phyloP scores from a whole-genome alignment of 495 filamentous ascomycete species.

The Aspergillus indologenus region DNA sequence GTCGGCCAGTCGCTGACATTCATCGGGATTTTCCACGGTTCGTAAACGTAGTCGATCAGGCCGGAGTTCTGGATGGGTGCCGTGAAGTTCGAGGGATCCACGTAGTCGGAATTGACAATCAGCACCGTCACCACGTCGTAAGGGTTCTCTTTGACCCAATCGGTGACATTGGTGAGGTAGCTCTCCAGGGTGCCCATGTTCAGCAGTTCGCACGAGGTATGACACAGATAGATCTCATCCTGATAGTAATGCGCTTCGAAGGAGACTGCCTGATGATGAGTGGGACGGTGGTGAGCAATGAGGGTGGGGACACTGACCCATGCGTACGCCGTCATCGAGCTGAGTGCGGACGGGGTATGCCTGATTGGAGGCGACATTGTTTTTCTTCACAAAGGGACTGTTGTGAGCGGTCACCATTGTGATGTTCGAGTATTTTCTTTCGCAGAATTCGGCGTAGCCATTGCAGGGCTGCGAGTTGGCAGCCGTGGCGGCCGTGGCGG shows the following conservation, averaged over 20 bases:
- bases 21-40: slow-evolving; percentile 67
- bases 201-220: slow-evolving; percentile 75
- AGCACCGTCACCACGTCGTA: slow-evolving; percentile 92
- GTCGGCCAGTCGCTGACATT: slow-evolving; percentile 78
- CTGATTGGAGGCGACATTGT: slow-evolving; percentile 79
- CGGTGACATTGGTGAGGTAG: slow-evolving; percentile 64
- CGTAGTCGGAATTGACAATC: slow-evolving; percentile 76
- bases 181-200: slow-evolving; percentile 73
- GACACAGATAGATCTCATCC: slow-evolving; percentile 60
- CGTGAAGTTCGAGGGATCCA: slow-evolving; percentile 56
- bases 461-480: slow-evolving; percentile 80
- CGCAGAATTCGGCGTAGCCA: slow-evolving; percentile 76
- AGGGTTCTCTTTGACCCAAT: slow-evolving; percentile 73
- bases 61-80: slow-evolving; percentile 63
- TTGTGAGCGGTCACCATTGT: slow-evolving; percentile 86
- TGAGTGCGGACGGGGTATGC: slow-evolving; percentile 64
- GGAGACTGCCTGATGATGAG: slow-evolving; percentile 52
- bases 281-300: neutral
- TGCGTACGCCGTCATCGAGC: slow-evolving; percentile 83
- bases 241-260: slow-evolving; percentile 74
- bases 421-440: slow-evolving; percentile 80
- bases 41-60: slow-evolving; percentile 66
- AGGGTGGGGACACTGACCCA: slow-evolving; percentile 49
- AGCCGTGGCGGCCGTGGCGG: slow-evolving; percentile 32
- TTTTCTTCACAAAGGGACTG: slow-evolving; percentile 68